Percentiles rank a stretch among this genome's conserved stretches.
Conservation (phyloP, 78 protist species). For the Trichosphaerium sp. region DNA sequence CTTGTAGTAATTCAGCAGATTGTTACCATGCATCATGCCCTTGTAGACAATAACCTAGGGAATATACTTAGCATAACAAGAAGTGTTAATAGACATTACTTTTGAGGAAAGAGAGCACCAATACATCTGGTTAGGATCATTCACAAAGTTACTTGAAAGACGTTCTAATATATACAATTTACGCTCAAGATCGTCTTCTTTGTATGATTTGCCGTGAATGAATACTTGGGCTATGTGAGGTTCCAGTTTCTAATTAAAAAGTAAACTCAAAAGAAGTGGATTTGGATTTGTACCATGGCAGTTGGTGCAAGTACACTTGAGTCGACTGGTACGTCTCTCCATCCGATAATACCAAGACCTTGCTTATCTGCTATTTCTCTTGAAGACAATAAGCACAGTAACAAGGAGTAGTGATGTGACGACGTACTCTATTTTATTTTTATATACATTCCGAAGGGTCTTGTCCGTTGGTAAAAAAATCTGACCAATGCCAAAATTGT, state of each 20-base stretch:
- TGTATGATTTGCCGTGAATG: neutral
- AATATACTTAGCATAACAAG: neutral
- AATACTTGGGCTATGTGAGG: constrained; percentile 48
- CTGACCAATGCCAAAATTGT: constrained; percentile 17
- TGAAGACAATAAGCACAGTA: neutral
- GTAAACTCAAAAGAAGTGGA: too few relatives aligned
- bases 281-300: neutral
- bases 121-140: constrained; percentile 21
- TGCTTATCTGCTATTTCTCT: neutral
- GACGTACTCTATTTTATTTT: neutral
- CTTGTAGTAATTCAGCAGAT: constrained; percentile 32
- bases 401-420: neutral
- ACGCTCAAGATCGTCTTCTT: constrained; percentile 2
- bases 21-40: constrained; percentile 34
- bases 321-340: constrained; percentile 43
- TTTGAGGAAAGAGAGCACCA: constrained; percentile 25
- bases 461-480: constrained; percentile 10
- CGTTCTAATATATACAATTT: neutral
- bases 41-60: constrained; percentile 21
- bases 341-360: constrained; percentile 8
- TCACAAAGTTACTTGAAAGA: neutral
- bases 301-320: constrained; percentile 20
- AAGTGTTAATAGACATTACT: neutral
- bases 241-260: too few relatives aligned
- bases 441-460: neutral